These are phyloP conservation scores for Sporothrix brasiliensis DNA, from an alignment of 2,329 filamentous ascomycete species.

Conservation along the genomic window DNA sequence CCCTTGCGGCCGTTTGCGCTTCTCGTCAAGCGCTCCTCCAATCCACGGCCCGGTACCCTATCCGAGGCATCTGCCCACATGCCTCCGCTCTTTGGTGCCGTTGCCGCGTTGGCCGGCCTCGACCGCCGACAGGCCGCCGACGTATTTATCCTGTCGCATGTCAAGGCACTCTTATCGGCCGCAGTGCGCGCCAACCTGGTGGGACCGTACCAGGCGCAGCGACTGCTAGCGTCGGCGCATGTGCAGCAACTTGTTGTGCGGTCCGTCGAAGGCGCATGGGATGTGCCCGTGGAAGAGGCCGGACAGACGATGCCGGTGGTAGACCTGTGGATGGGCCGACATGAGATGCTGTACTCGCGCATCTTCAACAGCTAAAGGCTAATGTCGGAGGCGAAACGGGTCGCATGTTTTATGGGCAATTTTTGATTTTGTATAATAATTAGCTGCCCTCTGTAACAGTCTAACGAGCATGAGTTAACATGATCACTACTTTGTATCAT, in stretches of 20 bases:
- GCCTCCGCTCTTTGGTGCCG: slow-evolving; percentile 69
- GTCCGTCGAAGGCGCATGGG: slow-evolving; percentile 64
- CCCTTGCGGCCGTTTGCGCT: slow-evolving; percentile 45
- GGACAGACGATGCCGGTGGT: slow-evolving; percentile 75
- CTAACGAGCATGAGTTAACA: too few relatives aligned
- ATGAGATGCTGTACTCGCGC: slow-evolving; percentile 80
- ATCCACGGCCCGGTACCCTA: slow-evolving; percentile 32
- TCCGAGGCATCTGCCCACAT: slow-evolving; percentile 65
- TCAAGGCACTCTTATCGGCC: slow-evolving; percentile 74
- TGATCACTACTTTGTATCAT: too few relatives aligned
- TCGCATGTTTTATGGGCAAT: too few relatives aligned
- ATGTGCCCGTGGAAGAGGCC: slow-evolving; percentile 63
- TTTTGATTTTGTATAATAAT: not conserved
- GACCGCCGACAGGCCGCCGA: slow-evolving; percentile 67
- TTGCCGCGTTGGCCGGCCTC: slow-evolving; percentile 65
- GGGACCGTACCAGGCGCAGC: slow-evolving; percentile 79
- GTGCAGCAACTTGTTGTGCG: slow-evolving; percentile 61
- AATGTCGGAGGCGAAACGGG: not conserved
- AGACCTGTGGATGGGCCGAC: slow-evolving; percentile 81
- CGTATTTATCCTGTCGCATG: slow-evolving; percentile 74
- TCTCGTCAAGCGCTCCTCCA: slow-evolving; percentile 41
- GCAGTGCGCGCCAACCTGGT: slow-evolving; percentile 76
- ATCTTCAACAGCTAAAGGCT: slow-evolving; percentile 75
- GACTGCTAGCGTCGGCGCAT: slow-evolving; percentile 64
- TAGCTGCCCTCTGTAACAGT: not conserved